phyloP scores from a whole-genome alignment of 2,329 filamentous ascomycete genomes.

The Emmonsia crescens region DNA sequence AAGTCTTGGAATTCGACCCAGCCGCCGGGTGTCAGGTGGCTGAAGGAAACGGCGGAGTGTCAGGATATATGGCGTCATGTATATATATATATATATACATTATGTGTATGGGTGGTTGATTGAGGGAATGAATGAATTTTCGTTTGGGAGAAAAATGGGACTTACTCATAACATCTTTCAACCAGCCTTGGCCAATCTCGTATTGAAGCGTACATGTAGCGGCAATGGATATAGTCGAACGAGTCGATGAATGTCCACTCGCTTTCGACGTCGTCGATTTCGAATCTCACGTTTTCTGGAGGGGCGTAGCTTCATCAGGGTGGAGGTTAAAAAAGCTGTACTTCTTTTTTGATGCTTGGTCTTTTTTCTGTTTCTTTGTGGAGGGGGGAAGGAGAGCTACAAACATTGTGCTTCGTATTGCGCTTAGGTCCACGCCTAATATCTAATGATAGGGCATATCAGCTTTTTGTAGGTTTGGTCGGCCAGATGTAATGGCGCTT shows the following conservation, averaged over 20 bases:
- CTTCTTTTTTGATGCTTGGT: neutral
- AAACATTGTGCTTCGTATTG: constrained; percentile 1
- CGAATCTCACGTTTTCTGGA: constrained; percentile 49
- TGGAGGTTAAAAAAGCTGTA: neutral
- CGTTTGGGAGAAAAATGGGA: neutral
- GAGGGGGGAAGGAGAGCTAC: neutral
- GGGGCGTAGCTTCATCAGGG: constrained; percentile 27
- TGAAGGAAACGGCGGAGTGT: neutral
- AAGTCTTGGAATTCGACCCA: constrained; percentile 30
- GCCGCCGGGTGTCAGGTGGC: constrained; percentile 12
- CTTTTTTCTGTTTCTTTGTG: neutral
- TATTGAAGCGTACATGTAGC: constrained; percentile 42
- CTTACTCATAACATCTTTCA: constrained; percentile 34
- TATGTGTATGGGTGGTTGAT: neutral
- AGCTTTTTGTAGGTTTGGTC: neutral
- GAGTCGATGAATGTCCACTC: constrained; percentile 44
- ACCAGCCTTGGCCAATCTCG: constrained; percentile 43
- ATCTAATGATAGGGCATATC: constrained; percentile 9
- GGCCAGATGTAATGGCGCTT: neutral
- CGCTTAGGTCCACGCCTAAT: constrained; percentile 4
- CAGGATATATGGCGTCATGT: neutral
- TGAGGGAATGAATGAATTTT: neutral
- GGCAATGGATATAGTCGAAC: constrained; percentile 48
- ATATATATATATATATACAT: neutral
- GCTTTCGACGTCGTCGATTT: constrained; percentile 52